Evolutionary conservation across 768 basidiomycete genomes (phyloP).

Genomic region (Basidioascus undulatus): DNA sequence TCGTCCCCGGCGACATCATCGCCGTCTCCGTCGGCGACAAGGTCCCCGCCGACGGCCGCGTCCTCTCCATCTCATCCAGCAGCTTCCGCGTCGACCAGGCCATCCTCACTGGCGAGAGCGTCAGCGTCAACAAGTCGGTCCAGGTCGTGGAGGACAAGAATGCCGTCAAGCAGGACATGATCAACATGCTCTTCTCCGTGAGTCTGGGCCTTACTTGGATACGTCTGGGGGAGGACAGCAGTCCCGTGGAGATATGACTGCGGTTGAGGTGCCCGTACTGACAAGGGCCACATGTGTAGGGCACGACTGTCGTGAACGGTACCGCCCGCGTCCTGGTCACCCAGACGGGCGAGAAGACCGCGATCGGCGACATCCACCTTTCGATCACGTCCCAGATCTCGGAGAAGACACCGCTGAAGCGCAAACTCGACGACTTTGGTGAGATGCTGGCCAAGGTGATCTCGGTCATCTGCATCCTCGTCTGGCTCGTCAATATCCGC

Average conservation of each 20-base stretch:
- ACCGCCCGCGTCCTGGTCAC: constrained; percentile 68
- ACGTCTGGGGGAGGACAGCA: no score
- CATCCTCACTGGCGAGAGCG: constrained; percentile 82
- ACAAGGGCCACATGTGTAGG: constrained; percentile 24
- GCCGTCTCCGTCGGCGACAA: constrained; percentile 81
- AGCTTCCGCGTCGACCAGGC: constrained; percentile 92
- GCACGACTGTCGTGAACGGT: constrained; percentile 89
- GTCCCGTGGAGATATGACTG: no score
- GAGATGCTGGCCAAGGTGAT: constrained; percentile 96
- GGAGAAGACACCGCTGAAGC: constrained; percentile 91
- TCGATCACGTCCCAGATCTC: constrained; percentile 79
- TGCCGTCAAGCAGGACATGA: constrained; percentile 96
- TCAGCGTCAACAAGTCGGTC: constrained; percentile 58
- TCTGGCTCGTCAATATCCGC: constrained; percentile 90
- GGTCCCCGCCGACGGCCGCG: constrained; percentile 78
- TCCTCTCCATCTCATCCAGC: constrained; percentile 71
- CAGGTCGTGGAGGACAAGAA: constrained; percentile 36
- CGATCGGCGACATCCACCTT: constrained; percentile 91
- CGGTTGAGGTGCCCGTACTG: background rate
- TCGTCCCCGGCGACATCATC: constrained; percentile 88
- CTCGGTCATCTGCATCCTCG: constrained; percentile 81
- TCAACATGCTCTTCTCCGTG: constrained; percentile 82
- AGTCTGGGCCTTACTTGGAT: constrained; percentile 14
- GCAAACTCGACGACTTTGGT: constrained; percentile 93
- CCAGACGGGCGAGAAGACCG: constrained; percentile 62